Conservation (phyloP, 2,329 filamentous ascomycete genomes). For the Trichothecium roseum region DNA sequence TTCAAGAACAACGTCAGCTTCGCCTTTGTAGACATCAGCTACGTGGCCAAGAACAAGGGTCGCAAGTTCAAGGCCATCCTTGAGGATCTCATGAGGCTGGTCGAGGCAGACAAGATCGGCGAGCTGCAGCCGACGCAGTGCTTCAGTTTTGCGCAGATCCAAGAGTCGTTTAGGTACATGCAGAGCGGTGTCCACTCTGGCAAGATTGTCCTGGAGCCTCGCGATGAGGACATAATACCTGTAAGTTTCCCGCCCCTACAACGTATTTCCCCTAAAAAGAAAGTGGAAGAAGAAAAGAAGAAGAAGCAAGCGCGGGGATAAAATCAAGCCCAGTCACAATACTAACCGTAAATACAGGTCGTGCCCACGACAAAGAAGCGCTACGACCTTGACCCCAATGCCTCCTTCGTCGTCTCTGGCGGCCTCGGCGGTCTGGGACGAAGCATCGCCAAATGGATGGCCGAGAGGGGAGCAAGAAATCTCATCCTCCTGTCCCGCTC, state of each 20-base stretch:
- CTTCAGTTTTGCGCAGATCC: slow-evolving; percentile 4
- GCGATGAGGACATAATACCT: too few relatives aligned
- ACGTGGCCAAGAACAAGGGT: slow-evolving; percentile 30
- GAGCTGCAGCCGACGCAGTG: too few relatives aligned
- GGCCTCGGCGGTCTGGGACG: slow-evolving; percentile 11
- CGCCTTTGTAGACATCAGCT: slow-evolving; percentile 33
- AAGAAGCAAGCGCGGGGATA: too few relatives aligned
- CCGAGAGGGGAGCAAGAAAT: slow-evolving; percentile 13
- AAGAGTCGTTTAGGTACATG: slow-evolving; percentile 4
- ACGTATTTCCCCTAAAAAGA: too few relatives aligned
- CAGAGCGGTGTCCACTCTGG: slow-evolving; percentile 3
- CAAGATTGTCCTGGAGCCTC: slow-evolving; percentile 4
- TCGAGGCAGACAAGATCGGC: too few relatives aligned
- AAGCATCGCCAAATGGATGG: slow-evolving; percentile 8
- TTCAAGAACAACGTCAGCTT: slow-evolving; percentile 36
- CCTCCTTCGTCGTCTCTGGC: too few relatives aligned
- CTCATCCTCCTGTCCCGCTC: slow-evolving; percentile 13
- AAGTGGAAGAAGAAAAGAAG: too few relatives aligned
- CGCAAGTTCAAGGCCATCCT: slow-evolving; percentile 12
- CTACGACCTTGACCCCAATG: too few relatives aligned
- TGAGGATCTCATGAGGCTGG: neutral
- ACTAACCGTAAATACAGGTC: too few relatives aligned
- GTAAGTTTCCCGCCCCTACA: too few relatives aligned
- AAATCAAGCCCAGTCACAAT: too few relatives aligned
- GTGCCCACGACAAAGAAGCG: too few relatives aligned